Base-by-base conservation (phyloP, 371 early-diverging fungal genomes). In the Mortierella sp. region DNA sequence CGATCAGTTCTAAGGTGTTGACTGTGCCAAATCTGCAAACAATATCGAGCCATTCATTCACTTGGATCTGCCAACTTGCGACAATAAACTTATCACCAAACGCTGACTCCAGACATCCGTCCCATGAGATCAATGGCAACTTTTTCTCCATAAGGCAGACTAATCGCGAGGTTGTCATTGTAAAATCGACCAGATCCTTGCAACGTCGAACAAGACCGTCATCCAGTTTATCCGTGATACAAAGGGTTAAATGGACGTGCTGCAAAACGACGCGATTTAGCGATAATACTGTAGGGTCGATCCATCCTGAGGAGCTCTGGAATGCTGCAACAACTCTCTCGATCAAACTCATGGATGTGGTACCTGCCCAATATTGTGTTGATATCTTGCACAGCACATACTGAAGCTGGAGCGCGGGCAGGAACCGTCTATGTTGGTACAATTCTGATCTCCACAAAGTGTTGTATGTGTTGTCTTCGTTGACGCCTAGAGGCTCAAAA, bases 1-100 rank as follows among this genome's bases (percentile, higher is more conserved):
- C 73, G n/a, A 63, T 60, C 18, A 61, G 24, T 16, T 58, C 62
- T 64, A 68, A 50, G 41, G 47, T 43, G 38, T 71, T 48, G 18
- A 41, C 19, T 14, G 66, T 62, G 2, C 66, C 68, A 23, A 80
- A 71, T 30, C 64, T 58, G 42, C 73, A 74, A 13, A 83, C 59
- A 28, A 81, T 64, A 39, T 83, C 86, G 53, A 87, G 80, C 88
- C 88, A 87, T 58, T 87, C 86, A 54, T 85, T 85, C 0, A 81
- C 72, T 8, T 86, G 60, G 21, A 85, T 63, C 55, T 87, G 85
- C 84, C 85, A 87, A 38, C 81, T 82, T 2, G 84, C 88, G 42
- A 86, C 69, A 39, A 81, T 67, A 9, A 82, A 79, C 7, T 49
- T 56, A n/a, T 78, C 24, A 10, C 57, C 66, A 6, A 67, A 54